Percentiles rank a stretch among this genome's conserved stretches.
Conservation (phyloP, 2,329 filamentous ascomycete species). For the Tolypocladium ovalisporum region DNA sequence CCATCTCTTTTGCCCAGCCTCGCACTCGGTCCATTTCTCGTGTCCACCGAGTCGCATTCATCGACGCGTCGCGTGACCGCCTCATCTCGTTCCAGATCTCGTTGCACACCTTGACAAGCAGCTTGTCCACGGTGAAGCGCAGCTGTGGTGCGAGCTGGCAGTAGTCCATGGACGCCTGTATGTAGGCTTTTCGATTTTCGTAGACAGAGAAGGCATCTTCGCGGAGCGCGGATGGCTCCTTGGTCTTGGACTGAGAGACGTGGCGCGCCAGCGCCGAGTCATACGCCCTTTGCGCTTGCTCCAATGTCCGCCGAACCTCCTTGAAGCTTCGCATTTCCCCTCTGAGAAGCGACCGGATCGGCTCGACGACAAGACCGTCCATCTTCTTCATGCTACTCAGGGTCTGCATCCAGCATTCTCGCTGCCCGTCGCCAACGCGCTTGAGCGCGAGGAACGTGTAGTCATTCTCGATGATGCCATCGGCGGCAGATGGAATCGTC, state of each 20-base stretch:
- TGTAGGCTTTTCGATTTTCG: slow-evolving; percentile 80
- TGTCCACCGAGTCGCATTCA: slow-evolving; percentile 55
- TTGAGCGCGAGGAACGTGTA: slow-evolving; percentile 84
- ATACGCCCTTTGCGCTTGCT: slow-evolving; percentile 72
- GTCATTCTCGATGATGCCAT: slow-evolving; percentile 86
- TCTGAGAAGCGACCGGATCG: slow-evolving; percentile 65
- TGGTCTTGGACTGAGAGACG: slow-evolving; percentile 76
- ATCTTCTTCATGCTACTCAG: slow-evolving; percentile 66
- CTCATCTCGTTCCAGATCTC: slow-evolving; percentile 87
- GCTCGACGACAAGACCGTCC: slow-evolving; percentile 68
- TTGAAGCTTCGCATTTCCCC: slow-evolving; percentile 79
- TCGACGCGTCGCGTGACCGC: slow-evolving; percentile 53
- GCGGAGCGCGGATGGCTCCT: slow-evolving; percentile 80
- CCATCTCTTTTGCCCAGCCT: slow-evolving; percentile 92
- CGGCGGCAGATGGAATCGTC: slow-evolving; percentile 66
- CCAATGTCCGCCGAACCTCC: slow-evolving; percentile 66
- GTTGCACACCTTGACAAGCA: slow-evolving; percentile 73
- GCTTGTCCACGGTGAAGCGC: slow-evolving; percentile 70
- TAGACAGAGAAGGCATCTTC: slow-evolving; percentile 96
- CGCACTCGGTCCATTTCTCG: slow-evolving; percentile 83
- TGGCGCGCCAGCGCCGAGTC: slow-evolving; percentile 76
- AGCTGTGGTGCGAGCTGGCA: slow-evolving; percentile 81
- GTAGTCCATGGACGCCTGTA: slow-evolving; percentile 89
- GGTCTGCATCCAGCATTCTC: slow-evolving; percentile 77
- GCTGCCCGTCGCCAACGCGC: slow-evolving; percentile 72